Base-by-base conservation (phyloP, 169 alveolate genomes). In the Cryptosporidium sp. region DNA sequence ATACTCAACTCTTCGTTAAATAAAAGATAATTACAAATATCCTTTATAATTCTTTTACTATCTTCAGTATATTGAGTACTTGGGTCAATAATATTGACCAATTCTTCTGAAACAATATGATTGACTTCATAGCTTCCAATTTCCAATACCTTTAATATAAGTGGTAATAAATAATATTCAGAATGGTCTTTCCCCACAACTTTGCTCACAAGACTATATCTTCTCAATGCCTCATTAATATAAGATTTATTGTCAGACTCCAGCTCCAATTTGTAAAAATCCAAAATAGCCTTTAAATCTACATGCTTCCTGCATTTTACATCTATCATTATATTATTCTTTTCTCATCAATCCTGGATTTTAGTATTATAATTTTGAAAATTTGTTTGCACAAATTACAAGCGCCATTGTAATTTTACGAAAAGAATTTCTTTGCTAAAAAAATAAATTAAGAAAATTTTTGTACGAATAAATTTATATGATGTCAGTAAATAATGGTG, bases 171-270 rank as follows among this genome's bases (percentile, higher is more conserved):
- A 48, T 67, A 65, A 5, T 41, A 62, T 14, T 65, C 80, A 29
- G 70, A 61, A 16, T 80, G 37, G 12, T 80, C 89, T 16, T 65
- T 80, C 55, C 89, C 89, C 55, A 80, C 75, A 62, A 80, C 89
- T 62, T 80, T 59, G 48, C 89, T 80, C 41, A 80, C 89, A 80
- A 80, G n/a, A 31, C 89, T 33, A 62, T 80, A 80, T 43, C 89
- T 35, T 80, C 89, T 39, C 35, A 80, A 37, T 26, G 89, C 89
- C 70, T 80, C 89, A 26, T 37, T 37, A n/a, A 59, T 62, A 48
- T 62, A 80, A n/a, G 75, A 14, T 48, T 65, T 80, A 31, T 80
- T 80, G 3, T 80, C 80, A 9, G 89, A 80, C 48, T 80, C 89
- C 35, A 80, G 48, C 50, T 80, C 89, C 61, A 67, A 80, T 41